phyloP scores from a whole-genome alignment of 2,329 filamentous ascomycete genomes.

The Sporothrix brasiliensis region DNA sequence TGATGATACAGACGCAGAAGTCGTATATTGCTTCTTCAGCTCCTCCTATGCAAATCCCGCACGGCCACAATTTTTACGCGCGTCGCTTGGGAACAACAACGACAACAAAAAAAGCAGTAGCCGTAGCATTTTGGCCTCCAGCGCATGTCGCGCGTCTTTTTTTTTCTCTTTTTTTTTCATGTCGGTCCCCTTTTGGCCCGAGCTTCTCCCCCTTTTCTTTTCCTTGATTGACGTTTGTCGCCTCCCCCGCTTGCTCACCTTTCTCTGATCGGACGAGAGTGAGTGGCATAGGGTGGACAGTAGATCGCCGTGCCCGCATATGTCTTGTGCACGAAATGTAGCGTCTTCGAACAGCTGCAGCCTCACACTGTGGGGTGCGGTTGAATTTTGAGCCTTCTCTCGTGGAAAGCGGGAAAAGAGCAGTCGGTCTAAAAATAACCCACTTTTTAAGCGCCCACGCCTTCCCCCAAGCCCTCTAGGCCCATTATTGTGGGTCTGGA shows the following conservation, averaged over 20 bases:
- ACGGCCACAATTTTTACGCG: slow-evolving; percentile 7
- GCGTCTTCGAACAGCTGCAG: background rate
- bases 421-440: slow-evolving; percentile 24
- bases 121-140: background rate
- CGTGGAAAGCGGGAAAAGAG: background rate
- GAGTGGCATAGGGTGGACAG: too few relatives aligned
- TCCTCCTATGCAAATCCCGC: background rate
- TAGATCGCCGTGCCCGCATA: too few relatives aligned
- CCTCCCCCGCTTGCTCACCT: background rate
- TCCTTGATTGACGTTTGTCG: background rate
- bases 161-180: background rate
- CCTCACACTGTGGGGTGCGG: slow-evolving; percentile 1
- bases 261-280: background rate
- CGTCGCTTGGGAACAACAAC: too few relatives aligned
- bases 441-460: slow-evolving; percentile 29
- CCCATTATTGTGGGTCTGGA: background rate
- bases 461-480: slow-evolving; percentile 21
- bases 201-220: background rate
- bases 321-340: too few relatives aligned
- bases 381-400: slow-evolving; percentile 16
- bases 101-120: background rate
- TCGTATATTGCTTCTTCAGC: slow-evolving; percentile 4
- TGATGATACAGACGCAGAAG: slow-evolving; percentile 13
- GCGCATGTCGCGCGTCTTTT: background rate
- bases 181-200: too few relatives aligned